Base-by-base conservation (phyloP, 192 early-diverging fungal species). In the Podila clonocystis region DNA sequence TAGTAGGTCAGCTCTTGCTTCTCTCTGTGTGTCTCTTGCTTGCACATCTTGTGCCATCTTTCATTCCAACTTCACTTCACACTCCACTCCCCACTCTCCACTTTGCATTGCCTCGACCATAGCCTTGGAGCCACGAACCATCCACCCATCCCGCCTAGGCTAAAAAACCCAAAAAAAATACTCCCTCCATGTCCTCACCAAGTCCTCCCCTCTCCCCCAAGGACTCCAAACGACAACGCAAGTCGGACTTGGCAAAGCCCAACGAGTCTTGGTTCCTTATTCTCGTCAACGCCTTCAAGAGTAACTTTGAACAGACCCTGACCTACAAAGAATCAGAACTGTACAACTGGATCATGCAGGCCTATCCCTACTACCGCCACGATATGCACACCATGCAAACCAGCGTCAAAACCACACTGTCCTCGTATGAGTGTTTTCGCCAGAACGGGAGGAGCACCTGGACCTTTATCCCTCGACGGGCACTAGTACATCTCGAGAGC, bases 201-300 rank as follows among this genome's bases (percentile, higher is more conserved):
- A 61, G 59, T 61, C 59, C 82, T 13, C 82, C 73, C 13, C 61
- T 38, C 12, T 45, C 41, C 41, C 41, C 41, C 12, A 45, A 45
- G 15, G 55, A 55, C 45, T 50, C 60, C 38, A 68, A 63, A 28
- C 65, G 73, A 64, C 72, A 68, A 13, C 60, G 55, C 4, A 62
- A 50, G 19, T 28, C 77, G 6, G 67, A 84, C 24, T 58, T 73
- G 13, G 57, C 67, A 29, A 84, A 80, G 48, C 83, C 83, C 20
- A 74, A 80, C 72, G 72, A 84, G 66, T 73, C 67, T 5, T 84
- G 83, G 83, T 71, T 84, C 62, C 68, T 74, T 48, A 84, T 84
- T 65, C 75, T 84, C 13, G 76, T 84, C 29, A 80, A 84, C 45
- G 83, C 83, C 38, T 84, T 84, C 50, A 84, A 84, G 60, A 77